Conservation (phyloP, 2,329 filamentous ascomycete genomes). For the Rutstroemia sp. region DNA sequence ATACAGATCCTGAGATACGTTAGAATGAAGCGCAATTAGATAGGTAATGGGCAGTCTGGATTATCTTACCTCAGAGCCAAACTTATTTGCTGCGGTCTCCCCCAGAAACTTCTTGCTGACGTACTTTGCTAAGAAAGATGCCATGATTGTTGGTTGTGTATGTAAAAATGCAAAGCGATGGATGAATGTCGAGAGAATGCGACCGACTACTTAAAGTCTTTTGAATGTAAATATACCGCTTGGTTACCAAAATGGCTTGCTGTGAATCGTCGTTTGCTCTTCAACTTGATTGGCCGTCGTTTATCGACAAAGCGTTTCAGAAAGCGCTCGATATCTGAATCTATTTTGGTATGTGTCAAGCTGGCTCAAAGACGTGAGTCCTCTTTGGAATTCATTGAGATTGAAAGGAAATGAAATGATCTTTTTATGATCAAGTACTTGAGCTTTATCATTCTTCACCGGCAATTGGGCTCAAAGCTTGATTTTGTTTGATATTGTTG, state of each 20-base stretch:
- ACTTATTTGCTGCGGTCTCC: slow-evolving; percentile 50
- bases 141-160: slow-evolving; percentile 37
- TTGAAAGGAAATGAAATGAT: neutral
- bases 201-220: neutral
- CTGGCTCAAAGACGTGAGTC: neutral
- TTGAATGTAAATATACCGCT: neutral
- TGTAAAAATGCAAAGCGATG: neutral
- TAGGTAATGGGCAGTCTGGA: neutral
- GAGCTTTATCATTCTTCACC: neutral
- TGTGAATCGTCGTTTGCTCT: neutral
- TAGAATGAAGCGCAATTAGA: neutral
- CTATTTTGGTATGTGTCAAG: slow-evolving; percentile 2
- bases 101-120: slow-evolving; percentile 50
- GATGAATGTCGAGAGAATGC: neutral
- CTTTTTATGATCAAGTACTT: neutral
- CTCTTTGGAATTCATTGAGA: slow-evolving; percentile 6
- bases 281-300: neutral
- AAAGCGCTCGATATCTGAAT: slow-evolving; percentile 6
- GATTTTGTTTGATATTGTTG: slow-evolving; percentile 5
- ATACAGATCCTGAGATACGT: slow-evolving; percentile 66
- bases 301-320: slow-evolving; percentile 5
- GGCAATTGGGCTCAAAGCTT: slow-evolving; percentile 1
- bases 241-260: neutral
- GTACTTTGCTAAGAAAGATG: slow-evolving; percentile 44
- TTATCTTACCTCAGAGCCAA: slow-evolving; percentile 45